These are phyloP conservation scores for Cyclocybe cylindracea DNA, from an alignment of 768 basidiomycete genomes.

Conservation along the genomic window DNA sequence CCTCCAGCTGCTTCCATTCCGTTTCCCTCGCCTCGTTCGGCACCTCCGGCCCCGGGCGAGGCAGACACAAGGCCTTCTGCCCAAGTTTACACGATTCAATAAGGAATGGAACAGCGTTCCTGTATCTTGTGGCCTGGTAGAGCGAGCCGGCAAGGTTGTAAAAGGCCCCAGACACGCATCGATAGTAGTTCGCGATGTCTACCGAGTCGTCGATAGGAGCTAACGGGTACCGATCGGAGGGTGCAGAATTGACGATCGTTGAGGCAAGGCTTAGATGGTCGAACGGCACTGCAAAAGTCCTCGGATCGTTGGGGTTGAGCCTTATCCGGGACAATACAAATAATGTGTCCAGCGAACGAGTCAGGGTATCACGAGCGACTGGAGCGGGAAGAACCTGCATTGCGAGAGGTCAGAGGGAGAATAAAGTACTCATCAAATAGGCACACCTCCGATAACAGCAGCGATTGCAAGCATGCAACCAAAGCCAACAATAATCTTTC, in stretches of 20 bases:
- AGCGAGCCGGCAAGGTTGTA: slow-evolving; percentile 70
- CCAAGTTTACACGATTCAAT: slow-evolving; percentile 61
- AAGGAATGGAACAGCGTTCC: slow-evolving; percentile 68
- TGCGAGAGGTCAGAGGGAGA: background rate
- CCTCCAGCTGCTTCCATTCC: slow-evolving; percentile 62
- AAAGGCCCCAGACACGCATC: slow-evolving; percentile 72
- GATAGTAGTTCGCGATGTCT: slow-evolving; percentile 54
- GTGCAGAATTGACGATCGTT: slow-evolving; percentile 29
- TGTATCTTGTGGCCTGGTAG: slow-evolving; percentile 64
- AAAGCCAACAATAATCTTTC: slow-evolving; percentile 8
- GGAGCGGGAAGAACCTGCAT: slow-evolving; percentile 7
- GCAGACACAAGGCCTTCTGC: slow-evolving; percentile 41
- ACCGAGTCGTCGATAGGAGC: slow-evolving; percentile 15
- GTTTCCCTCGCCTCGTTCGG: slow-evolving; percentile 24
- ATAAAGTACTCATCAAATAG: background rate
- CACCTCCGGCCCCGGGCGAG: slow-evolving; percentile 7
- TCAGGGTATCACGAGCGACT: slow-evolving; percentile 15
- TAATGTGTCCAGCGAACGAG: slow-evolving; percentile 22
- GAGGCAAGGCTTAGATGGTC: slow-evolving; percentile 47
- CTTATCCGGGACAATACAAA: slow-evolving; percentile 20
- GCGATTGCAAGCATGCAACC: slow-evolving; percentile 5
- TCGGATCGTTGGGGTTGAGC: slow-evolving; percentile 20
- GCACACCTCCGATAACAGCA: slow-evolving; percentile 6
- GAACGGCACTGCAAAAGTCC: slow-evolving; percentile 42
- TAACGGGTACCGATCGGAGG: slow-evolving; percentile 7